Evolutionary conservation across 169 alveolate species (phyloP).

Genomic region (Plasmodium vivax): DNA sequence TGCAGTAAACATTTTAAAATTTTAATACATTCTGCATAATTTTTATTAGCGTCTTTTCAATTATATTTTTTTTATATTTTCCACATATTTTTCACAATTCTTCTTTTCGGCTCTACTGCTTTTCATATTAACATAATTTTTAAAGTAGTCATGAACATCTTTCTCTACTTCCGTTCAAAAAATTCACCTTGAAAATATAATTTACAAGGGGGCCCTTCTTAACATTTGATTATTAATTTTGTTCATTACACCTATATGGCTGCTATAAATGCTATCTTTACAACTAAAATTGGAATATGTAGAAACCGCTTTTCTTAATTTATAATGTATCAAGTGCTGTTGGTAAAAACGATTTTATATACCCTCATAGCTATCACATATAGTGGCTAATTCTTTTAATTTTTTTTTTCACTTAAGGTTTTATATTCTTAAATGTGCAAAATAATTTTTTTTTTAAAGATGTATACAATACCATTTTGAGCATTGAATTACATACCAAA

Average conservation of each 20-base stretch:
- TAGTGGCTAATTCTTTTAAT: no score
- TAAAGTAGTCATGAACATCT: not conserved
- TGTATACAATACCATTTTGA: no score
- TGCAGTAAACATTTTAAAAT: no score
- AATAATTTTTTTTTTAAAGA: no score
- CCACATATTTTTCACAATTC: not conserved
- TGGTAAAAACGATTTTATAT: not conserved
- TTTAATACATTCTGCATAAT: no score
- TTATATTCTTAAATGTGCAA: no score
- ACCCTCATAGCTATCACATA: no score
- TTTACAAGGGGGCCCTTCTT: not conserved
- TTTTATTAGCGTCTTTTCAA: no score
- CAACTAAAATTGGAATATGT: not conserved
- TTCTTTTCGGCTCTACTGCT: not conserved
- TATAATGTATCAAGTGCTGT: not conserved
- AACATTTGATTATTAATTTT: not conserved
- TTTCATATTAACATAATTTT: not conserved
- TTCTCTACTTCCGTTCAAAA: not conserved
- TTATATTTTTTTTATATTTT: not conserved
- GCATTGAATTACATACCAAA: no score
- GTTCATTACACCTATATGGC: not conserved
- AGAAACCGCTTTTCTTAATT: not conserved
- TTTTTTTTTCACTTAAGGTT: no score
- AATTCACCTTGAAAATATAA: not conserved
- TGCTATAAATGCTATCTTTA: not conserved